Evolutionary conservation across 2,329 filamentous ascomycete genomes (phyloP).

Genomic region (Ophiocordyceps unilateralis): DNA sequence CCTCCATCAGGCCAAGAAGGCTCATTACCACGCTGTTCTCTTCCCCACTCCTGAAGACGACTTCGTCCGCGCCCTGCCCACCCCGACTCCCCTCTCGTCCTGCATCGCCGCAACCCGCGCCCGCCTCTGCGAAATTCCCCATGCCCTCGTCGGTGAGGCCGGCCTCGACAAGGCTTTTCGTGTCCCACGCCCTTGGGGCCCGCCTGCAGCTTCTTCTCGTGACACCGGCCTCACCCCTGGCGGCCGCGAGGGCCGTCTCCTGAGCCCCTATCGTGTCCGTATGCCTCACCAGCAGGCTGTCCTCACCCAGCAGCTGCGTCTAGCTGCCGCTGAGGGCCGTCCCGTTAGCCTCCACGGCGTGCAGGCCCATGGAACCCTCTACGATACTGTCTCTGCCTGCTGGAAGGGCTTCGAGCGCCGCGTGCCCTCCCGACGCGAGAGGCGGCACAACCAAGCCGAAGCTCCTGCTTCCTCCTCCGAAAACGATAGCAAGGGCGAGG

Average conservation of each 20-base stretch:
- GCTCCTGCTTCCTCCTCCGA: conserved; percentile 17
- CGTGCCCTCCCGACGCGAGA: conserved; percentile 41
- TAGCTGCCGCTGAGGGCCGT: conserved; percentile 50
- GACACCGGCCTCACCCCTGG: conserved; percentile 40
- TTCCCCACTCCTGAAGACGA: conserved; percentile 26
- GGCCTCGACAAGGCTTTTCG: conserved; percentile 65
- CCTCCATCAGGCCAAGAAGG: conserved; percentile 20
- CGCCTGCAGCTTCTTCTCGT: conserved; percentile 11
- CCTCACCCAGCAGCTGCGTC: conserved; percentile 47
- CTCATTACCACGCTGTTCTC: conserved; percentile 53
- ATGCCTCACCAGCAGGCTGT: conserved; percentile 52
- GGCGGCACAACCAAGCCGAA: conserved; percentile 15
- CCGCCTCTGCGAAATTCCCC: conserved; percentile 38
- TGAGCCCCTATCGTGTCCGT: conserved; percentile 51
- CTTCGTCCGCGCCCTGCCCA: conserved; percentile 35
- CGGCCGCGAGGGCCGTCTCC: conserved; percentile 48
- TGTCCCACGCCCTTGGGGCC: conserved; percentile 43
- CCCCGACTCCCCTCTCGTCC: conserved; percentile 39
- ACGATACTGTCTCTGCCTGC: conserved; percentile 42
- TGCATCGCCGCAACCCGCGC: conserved; percentile 38
- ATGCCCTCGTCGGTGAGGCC: conserved; percentile 59
- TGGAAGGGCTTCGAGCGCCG: conserved; percentile 57
- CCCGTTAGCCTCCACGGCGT: conserved; percentile 59
- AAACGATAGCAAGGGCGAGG: conserved; percentile 17
- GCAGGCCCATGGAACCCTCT: conserved; percentile 55